Evolutionary conservation across 306 rosid genomes (phyloP).

Genomic region (Dicorynia guianensis): DNA sequence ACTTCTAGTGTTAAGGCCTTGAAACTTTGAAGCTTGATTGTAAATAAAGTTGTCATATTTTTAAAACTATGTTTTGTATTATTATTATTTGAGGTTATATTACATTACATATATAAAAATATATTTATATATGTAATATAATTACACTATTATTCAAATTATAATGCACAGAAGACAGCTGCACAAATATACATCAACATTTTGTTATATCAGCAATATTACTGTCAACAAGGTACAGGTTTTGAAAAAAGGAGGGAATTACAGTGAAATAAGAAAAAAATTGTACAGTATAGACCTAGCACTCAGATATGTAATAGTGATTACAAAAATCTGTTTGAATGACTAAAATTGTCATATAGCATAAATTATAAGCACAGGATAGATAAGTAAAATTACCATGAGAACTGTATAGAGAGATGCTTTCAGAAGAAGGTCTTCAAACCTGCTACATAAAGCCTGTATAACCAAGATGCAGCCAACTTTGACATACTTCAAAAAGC

Average conservation of each 20-base stretch:
- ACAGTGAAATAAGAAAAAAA: conserved; percentile 3
- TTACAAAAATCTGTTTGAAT: conserved; percentile 3
- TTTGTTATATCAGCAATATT: conserved; percentile 36
- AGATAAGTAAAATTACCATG: not conserved
- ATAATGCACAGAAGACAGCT: conserved; percentile 85
- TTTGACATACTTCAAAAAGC: conserved; percentile 75
- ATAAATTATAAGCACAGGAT: conserved; percentile 14
- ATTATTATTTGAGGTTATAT: no score
- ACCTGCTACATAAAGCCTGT: conserved; percentile 91
- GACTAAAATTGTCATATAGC: conserved; percentile 6
- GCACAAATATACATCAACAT: conserved; percentile 49
- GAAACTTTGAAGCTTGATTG: no score
- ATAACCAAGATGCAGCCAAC: conserved; percentile 78
- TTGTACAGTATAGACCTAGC: not conserved
- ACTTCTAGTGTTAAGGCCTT: no score
- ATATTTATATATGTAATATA: no score
- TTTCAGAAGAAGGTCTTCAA: not conserved
- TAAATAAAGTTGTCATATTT: no score
- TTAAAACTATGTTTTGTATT: no score
- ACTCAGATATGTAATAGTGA: conserved; percentile 9
- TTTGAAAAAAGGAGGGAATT: conserved; percentile 2
- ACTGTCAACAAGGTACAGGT: not conserved
- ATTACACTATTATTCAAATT: no score
- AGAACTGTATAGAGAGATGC: conserved; percentile 1
- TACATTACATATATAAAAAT: no score